These are phyloP conservation scores for Fusarium napiforme DNA, from an alignment of 2,329 filamentous ascomycete genomes.

Conservation along the genomic window DNA sequence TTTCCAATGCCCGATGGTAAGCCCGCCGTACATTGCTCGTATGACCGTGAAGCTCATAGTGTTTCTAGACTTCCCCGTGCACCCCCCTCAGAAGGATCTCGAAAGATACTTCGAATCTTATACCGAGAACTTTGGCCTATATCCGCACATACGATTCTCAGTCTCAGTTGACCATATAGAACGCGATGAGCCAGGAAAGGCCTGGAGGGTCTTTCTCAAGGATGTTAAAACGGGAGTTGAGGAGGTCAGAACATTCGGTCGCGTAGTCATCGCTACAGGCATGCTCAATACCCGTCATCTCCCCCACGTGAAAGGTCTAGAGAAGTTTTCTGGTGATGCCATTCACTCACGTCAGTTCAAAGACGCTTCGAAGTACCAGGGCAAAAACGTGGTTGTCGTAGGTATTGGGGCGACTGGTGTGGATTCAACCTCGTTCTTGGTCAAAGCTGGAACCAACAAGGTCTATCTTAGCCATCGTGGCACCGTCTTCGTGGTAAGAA, in stretches of 20 bases:
- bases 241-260: slow-evolving; percentile 47
- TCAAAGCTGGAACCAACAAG: slow-evolving; percentile 48
- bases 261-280: slow-evolving; percentile 51
- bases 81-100: slow-evolving; percentile 44
- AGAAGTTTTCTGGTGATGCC: slow-evolving; percentile 53
- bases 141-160: slow-evolving; percentile 43
- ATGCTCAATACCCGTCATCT: slow-evolving; percentile 49
- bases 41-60: background rate
- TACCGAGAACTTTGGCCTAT: slow-evolving; percentile 46
- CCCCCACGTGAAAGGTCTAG: slow-evolving; percentile 51
- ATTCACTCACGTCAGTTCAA: slow-evolving; percentile 55
- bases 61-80: slow-evolving; percentile 33
- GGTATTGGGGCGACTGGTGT: slow-evolving; percentile 55
- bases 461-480: slow-evolving; percentile 57
- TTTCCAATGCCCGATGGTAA: slow-evolving; percentile 49
- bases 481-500: slow-evolving; percentile 41
- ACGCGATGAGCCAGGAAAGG: slow-evolving; percentile 39
- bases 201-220: slow-evolving; percentile 47
- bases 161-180: slow-evolving; percentile 42
- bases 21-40: background rate
- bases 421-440: slow-evolving; percentile 47
- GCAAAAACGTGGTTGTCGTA: slow-evolving; percentile 58
- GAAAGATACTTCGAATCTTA: slow-evolving; percentile 49
- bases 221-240: slow-evolving; percentile 35
- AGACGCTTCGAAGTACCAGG: slow-evolving; percentile 47